Evolutionary conservation across 2,329 filamentous ascomycete species (phyloP), one percentile per base, ranked within the genome.

Genomic region (Aspergillus latus): DNA sequence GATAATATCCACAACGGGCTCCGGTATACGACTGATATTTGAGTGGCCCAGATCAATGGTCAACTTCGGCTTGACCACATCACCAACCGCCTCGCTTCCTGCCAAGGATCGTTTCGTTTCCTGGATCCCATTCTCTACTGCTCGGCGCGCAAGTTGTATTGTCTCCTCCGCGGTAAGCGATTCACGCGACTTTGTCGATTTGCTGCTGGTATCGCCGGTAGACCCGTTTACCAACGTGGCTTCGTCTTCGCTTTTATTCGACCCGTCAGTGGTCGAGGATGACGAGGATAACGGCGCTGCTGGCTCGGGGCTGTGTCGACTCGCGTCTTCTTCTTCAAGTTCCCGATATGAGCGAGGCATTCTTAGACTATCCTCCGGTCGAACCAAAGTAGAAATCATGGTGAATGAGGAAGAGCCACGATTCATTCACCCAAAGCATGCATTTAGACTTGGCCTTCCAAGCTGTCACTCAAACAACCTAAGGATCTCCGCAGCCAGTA

Each of bases 31-130:
- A 34, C 69, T 72, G 58, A 82, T 79, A 54, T 75, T 75, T 11
- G 76, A 78, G 64, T 80, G 76, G 13, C 78, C 79, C 64, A 82
- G 66, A 59, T 82, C 78, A 56, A 82, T 76, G 1, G 78, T 81
- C 58, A 82, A 65, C 56, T 79, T 80, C 8, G 76, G 76, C 61
- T 76, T 76, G 53, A 79, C 72, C 13, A 76, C 74, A 63, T 78
- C 76, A 15, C 70, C 75, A 39, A 78, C 74, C 46, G 68, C 74
- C 58, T 78, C 77, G 42, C 70, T 77, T 16, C 76, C 76, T 13
- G 75, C 76, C 47, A 80, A 61, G 3, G 76, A 77, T 52, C 78
- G 76, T 62, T 78, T 77, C 3, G 75, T 78, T 54, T 78, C 76
- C 59, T 76, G 75, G 34, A 77, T 72, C 0, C 76, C 76, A 65